Percentiles rank a stretch among this genome's conserved stretches.
Conservation (phyloP, 768 basidiomycete species). For the Cubamyces sp. region DNA sequence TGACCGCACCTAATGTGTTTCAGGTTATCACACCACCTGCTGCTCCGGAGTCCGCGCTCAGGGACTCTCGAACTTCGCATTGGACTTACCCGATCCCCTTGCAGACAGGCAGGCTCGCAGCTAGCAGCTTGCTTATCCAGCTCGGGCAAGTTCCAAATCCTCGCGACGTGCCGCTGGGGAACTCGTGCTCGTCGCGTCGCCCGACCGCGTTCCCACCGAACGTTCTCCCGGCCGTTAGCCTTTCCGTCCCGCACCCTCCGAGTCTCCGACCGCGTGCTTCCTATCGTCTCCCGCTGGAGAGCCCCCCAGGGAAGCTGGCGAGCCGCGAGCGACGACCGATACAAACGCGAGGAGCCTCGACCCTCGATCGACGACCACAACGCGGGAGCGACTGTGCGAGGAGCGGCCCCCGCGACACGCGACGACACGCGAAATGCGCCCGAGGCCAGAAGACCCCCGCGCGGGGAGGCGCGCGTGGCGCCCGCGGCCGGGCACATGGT, state of each 20-base stretch:
- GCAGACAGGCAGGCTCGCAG: no score
- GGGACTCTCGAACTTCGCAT: no score
- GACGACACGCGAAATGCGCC: slow-evolving; percentile 1
- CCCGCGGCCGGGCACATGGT: no score
- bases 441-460: slow-evolving; percentile 1
- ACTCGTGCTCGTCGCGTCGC: neutral
- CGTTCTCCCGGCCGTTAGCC: slow-evolving; percentile 10
- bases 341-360: no score
- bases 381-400: neutral
- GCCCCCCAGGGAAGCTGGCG: neutral
- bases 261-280: neutral
- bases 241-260: neutral
- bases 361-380: no score
- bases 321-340: no score
- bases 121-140: no score
- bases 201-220: neutral
- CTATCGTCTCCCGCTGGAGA: neutral
- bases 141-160: no score
- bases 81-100: no score
- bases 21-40: neutral
- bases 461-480: neutral
- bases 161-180: no score
- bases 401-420: neutral
- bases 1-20: neutral
- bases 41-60: neutral